Percentiles rank a stretch among this genome's conserved stretches.
phyloP scores from a whole-genome alignment of 768 basidiomycete genomes.

The Tylopilus rubrobrunneus region DNA sequence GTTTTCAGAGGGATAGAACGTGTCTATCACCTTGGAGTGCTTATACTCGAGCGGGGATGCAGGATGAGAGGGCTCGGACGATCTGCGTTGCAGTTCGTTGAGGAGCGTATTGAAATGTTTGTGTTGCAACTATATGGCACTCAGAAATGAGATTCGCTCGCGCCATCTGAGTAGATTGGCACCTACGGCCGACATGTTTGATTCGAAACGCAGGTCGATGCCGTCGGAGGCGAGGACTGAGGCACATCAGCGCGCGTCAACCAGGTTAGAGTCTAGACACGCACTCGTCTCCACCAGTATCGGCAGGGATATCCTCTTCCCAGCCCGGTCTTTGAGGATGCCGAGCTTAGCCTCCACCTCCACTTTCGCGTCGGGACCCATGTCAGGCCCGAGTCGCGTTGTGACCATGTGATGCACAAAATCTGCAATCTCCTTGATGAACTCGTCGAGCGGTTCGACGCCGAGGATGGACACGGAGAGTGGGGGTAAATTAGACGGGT shows the following conservation, averaged over 20 bases:
- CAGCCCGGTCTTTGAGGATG: conserved; percentile 58
- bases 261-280: conserved; percentile 25
- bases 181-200: conserved; percentile 87
- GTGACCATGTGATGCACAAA: conserved; percentile 74
- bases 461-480: conserved; percentile 80
- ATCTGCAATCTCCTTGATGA: conserved; percentile 88
- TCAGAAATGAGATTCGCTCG: conserved; percentile 12
- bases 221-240: conserved; percentile 66
- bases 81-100: conserved; percentile 70
- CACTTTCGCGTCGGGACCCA: conserved; percentile 47
- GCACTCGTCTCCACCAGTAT: conserved; percentile 82
- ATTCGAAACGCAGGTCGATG: conserved; percentile 74
- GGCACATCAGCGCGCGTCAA: conserved; percentile 1
- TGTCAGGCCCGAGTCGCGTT: conserved; percentile 43
- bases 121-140: no score
- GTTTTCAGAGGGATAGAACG: conserved; percentile 57
- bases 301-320: conserved; percentile 62
- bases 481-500: conserved; percentile 44
- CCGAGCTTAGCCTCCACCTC: conserved; percentile 95
- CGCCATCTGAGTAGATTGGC: conserved; percentile 2
- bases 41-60: conserved; percentile 64
- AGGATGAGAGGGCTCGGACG: conserved; percentile 47
- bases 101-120: conserved; percentile 80
- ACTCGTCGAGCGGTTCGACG: conserved; percentile 89
- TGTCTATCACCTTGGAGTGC: conserved; percentile 77